Evolutionary conservation across 441 rosid species (phyloP).

Genomic region (Biscutella auriculata): DNA sequence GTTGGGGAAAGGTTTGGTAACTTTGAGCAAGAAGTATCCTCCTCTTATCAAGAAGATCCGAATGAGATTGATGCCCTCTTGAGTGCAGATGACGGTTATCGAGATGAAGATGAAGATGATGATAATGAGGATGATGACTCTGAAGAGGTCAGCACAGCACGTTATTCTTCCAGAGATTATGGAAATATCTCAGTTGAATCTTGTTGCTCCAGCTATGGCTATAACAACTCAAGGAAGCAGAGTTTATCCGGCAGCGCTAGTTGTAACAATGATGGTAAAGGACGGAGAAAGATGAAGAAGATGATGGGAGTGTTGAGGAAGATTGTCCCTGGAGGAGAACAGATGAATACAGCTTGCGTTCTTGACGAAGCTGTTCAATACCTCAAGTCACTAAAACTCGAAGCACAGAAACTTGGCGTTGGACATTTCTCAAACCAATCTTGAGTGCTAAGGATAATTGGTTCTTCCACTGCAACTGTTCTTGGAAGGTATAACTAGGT

Average conservation of each 20-base stretch:
- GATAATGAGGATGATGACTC: conserved; percentile 37
- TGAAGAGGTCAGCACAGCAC: conserved; percentile 71
- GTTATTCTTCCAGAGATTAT: conserved; percentile 33
- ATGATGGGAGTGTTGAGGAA: conserved; percentile 71
- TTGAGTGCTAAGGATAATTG: conserved; percentile 2
- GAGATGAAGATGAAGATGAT: conserved; percentile 34
- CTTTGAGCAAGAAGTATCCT: conserved; percentile 33
- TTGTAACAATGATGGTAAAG: conserved; percentile 34
- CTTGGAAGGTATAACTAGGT: background rate
- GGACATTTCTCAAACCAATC: conserved; percentile 33
- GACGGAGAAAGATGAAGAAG: conserved; percentile 57
- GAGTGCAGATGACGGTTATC: conserved; percentile 54
- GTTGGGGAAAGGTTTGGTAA: conserved; percentile 23
- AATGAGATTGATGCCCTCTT: conserved; percentile 78
- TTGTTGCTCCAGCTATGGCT: conserved; percentile 36
- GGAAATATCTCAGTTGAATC: conserved; percentile 46
- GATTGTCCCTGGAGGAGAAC: conserved; percentile 67
- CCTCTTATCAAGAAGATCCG: conserved; percentile 59
- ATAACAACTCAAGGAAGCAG: conserved; percentile 27
- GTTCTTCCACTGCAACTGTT: background rate
- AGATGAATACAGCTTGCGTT: conserved; percentile 57
- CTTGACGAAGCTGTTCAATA: conserved; percentile 82
- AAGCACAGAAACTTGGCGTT: conserved; percentile 62
- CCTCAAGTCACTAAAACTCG: conserved; percentile 71
- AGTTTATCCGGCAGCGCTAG: conserved; percentile 30